Percentiles rank a stretch among this genome's conserved stretches.
Evolutionary conservation across 352 stramenopile species (phyloP).

Genomic region (Aphanomyces invadans): DNA sequence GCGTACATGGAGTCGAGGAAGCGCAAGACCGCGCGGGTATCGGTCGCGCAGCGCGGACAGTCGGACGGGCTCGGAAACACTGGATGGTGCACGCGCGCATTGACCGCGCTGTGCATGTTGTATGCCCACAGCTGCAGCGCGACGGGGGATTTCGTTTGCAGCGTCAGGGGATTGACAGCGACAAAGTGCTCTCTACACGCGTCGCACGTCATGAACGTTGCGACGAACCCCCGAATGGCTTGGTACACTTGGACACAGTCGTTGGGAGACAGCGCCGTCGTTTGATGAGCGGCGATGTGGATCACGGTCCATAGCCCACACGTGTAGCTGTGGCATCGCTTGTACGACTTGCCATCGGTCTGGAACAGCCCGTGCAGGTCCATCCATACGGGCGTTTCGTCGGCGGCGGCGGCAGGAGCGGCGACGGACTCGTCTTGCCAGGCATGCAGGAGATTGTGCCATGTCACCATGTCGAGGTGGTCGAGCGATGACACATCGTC

Average conservation of each 20-base stretch:
- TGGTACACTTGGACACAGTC: conserved; percentile 49
- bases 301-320: conserved; percentile 82
- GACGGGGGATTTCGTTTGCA: conserved; percentile 56
- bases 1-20: neutral
- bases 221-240: conserved; percentile 72
- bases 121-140: conserved; percentile 68
- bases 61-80: conserved; percentile 60
- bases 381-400: conserved; percentile 77
- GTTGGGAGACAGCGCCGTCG: conserved; percentile 39
- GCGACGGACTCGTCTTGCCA: neutral
- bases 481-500: neutral
- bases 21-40: conserved; percentile 16
- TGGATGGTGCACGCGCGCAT: conserved; percentile 60
- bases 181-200: conserved; percentile 74
- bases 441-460: conserved; percentile 38
- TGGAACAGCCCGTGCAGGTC: conserved; percentile 50
- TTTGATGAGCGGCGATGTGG: conserved; percentile 68
- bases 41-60: conserved; percentile 60
- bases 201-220: conserved; percentile 76
- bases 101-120: conserved; percentile 77
- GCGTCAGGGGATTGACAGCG: conserved; percentile 54
- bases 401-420: conserved; percentile 8
- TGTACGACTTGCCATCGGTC: conserved; percentile 52
- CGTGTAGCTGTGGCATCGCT: conserved; percentile 61
- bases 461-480: neutral